phyloP scores from a whole-genome alignment of 2,329 filamentous ascomycete species.

The Beauveria sp. region DNA sequence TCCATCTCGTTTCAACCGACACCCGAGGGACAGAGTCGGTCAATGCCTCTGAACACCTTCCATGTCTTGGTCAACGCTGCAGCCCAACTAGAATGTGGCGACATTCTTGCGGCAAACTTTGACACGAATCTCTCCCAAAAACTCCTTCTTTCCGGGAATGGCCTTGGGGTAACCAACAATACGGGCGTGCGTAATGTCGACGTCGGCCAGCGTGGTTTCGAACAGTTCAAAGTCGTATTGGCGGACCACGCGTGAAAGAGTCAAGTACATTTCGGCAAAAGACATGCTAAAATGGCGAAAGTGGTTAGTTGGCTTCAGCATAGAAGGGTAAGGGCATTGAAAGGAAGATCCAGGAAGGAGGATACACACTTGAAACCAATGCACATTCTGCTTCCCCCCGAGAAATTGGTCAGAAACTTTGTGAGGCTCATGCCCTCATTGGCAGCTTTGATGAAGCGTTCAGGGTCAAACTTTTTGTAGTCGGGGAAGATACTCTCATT shows the following conservation, averaged over 20 bases:
- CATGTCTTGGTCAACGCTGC: too few relatives aligned
- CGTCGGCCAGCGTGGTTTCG: neutral
- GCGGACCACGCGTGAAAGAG: neutral
- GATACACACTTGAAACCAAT: neutral
- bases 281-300: neutral
- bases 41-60: too few relatives aligned
- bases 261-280: neutral
- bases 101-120: neutral
- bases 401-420: neutral
- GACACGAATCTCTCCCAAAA: neutral
- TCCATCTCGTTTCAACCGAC: too few relatives aligned
- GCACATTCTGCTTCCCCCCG: neutral
- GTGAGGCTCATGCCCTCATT: neutral
- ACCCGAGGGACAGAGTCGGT: too few relatives aligned
- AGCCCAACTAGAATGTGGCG: neutral
- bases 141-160: neutral
- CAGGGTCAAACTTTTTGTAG: neutral
- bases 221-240: neutral
- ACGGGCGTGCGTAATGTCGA: neutral
- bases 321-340: too few relatives aligned
- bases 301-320: too few relatives aligned
- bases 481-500: neutral
- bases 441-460: neutral
- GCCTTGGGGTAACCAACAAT: neutral
- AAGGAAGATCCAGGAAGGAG: too few relatives aligned